phyloP scores from a whole-genome alignment of 2,329 filamentous ascomycete genomes.

The Blastomyces silverae region DNA sequence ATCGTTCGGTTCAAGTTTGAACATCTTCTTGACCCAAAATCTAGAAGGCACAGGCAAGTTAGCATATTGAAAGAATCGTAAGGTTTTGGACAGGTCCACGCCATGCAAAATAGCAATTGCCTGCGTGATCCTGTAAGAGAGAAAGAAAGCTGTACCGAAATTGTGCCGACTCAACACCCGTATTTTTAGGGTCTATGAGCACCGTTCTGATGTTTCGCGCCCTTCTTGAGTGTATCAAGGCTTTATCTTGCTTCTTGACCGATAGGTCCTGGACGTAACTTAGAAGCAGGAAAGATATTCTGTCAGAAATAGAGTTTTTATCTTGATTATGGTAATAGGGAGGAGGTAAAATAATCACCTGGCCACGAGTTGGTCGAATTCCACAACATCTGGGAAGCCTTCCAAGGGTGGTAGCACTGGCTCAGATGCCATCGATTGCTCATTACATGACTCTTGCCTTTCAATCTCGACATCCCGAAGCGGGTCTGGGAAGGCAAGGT shows the following conservation, averaged over 20 bases:
- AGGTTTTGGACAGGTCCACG: neutral
- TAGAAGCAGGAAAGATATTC: slow-evolving; percentile 3
- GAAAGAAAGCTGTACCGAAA: slow-evolving; percentile 37
- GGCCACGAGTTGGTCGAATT: slow-evolving; percentile 43
- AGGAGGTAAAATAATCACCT: slow-evolving; percentile 29
- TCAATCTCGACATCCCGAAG: slow-evolving; percentile 37
- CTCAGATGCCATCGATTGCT: slow-evolving; percentile 41
- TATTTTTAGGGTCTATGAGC: slow-evolving; percentile 46
- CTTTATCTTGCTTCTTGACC: slow-evolving; percentile 48
- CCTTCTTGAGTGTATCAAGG: slow-evolving; percentile 44
- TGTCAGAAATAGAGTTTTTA: slow-evolving; percentile 4
- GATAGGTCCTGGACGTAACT: slow-evolving; percentile 47
- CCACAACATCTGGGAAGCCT: slow-evolving; percentile 42
- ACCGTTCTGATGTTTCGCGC: slow-evolving; percentile 45
- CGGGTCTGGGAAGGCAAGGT: slow-evolving; percentile 33
- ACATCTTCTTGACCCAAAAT: slow-evolving; percentile 51
- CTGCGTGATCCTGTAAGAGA: neutral
- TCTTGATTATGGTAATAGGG: neutral
- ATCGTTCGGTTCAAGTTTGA: slow-evolving; percentile 41
- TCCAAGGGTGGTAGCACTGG: slow-evolving; percentile 39
- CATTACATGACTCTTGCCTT: slow-evolving; percentile 41
- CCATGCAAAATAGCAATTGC: neutral
- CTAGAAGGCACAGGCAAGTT: slow-evolving; percentile 26
- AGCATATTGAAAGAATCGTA: slow-evolving; percentile 3
- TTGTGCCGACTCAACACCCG: slow-evolving; percentile 46